Base-by-base conservation (phyloP, 192 early-diverging fungal genomes). In the Gryganskiella cystojenkinii region DNA sequence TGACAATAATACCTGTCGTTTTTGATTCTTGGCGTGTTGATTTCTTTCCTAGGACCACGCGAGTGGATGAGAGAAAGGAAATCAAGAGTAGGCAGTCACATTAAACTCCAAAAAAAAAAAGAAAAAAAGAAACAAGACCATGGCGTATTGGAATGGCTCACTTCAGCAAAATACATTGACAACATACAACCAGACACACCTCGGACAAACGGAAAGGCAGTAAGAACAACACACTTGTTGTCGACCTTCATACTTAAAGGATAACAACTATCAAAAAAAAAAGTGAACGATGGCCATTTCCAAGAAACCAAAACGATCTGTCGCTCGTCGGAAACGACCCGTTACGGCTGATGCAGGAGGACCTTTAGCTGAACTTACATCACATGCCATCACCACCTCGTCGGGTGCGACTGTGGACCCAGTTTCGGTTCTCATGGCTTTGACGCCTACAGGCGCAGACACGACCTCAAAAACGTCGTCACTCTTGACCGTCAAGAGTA, bases 81-180 rank as follows among this genome's bases (percentile, higher is more conserved):
- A n/a, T n/a, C n/a, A n/a, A n/a, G n/a, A n/a, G n/a, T n/a, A n/a
- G n/a, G n/a, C n/a, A n/a, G n/a, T n/a, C n/a, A n/a, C n/a, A n/a
- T n/a, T n/a, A n/a, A n/a, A n/a, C n/a, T n/a, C n/a, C n/a, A n/a
- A n/a, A n/a, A n/a, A n/a, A n/a, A n/a, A n/a, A n/a, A n/a, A n/a
- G n/a, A n/a, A n/a, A n/a, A n/a, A n/a, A n/a, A n/a, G n/a, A n/a
- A n/a, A n/a, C n/a, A n/a, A n/a, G n/a, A n/a, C n/a, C n/a, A n/a
- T n/a, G n/a, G n/a, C n/a, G n/a, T n/a, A n/a, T n/a, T n/a, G n/a
- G 94, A 91, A 79, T 28, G 24, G 43, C 47, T 25, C 37, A 59
- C 22, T 22, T 59, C 25, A 68, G 8, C 17, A 56, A 33, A 7
- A 46, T 37, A 43, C 14, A 4, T 3, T 45, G 14, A 25, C 31